A percentile compares a stretch with the other conserved stretches of the same genome.
These are phyloP conservation scores for Penicillium brasilianum DNA, from an alignment of 2,329 filamentous ascomycete genomes.

Conservation along the genomic window DNA sequence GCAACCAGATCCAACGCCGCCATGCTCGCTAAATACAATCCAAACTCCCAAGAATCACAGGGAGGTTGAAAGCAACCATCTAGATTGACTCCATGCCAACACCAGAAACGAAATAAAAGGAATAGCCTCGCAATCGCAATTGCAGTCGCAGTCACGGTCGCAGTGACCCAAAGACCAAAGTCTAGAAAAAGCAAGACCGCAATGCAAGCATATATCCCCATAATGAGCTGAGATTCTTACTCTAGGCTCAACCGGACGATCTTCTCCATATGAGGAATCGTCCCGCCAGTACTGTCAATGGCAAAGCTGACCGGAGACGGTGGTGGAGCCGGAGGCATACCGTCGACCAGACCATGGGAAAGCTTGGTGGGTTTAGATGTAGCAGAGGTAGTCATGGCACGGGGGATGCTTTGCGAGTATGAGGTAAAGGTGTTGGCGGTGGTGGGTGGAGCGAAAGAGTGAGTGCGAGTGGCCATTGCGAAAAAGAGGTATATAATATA, in stretches of 20 bases:
- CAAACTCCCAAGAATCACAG: background rate
- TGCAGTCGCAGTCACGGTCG: background rate
- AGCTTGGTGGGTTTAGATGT: conserved; percentile 37
- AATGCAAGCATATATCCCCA: too few species aligned
- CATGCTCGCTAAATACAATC: conserved; percentile 8
- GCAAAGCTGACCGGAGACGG: conserved; percentile 30
- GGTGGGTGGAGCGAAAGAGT: conserved; percentile 26
- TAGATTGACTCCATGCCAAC: background rate
- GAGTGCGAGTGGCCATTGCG: conserved; percentile 28
- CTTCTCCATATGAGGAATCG: conserved; percentile 20
- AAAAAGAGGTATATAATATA: conserved; percentile 15
- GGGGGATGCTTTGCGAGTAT: conserved; percentile 46
- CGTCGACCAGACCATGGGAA: conserved; percentile 27
- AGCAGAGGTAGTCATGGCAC: conserved; percentile 45
- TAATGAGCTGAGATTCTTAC: too few species aligned
- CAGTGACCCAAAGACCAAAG: too few species aligned
- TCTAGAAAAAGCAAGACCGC: too few species aligned
- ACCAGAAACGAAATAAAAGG: background rate
- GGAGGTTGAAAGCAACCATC: background rate
- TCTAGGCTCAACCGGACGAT: conserved; percentile 29
- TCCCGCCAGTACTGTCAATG: conserved; percentile 23
- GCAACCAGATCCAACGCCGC: background rate
- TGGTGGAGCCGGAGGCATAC: conserved; percentile 33
- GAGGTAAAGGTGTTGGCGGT: conserved; percentile 31
- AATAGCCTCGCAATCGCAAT: background rate